Evolutionary conservation across 768 basidiomycete genomes (phyloP), one percentile per base, ranked within the genome.

Genomic region (Cyclocybe cylindracea): DNA sequence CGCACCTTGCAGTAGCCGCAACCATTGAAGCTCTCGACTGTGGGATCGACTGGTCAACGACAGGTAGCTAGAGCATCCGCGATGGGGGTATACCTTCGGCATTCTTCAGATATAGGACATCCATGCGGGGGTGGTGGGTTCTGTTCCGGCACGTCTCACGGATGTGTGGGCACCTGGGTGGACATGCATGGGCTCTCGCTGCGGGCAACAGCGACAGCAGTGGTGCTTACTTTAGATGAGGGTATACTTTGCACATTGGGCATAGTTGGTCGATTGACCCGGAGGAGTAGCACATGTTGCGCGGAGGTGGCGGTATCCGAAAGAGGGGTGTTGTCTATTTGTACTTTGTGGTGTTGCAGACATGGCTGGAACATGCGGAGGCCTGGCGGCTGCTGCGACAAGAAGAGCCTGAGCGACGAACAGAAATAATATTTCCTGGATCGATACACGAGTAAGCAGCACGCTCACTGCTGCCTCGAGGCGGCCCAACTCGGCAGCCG

Each of bases 1-100:
- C 69, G 39, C 53, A 91, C 91, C 85, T 92, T 94, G 86, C 91
- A 94, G 69, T 83, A 94, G 18, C 91, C 91, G 66, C 91, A 93
- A 44, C 89, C 89, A 61, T 87, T 90, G 76, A 91, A 91, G 34
- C 83, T 82, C 63, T 87, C 83, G 59, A 92, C 88, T 90, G 46
- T 19, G 38, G 35, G 18, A 37, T 35, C 37, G n/a, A 39, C 59
- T 61, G 48, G 59, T 48, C 51, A 41, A 50, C 10, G 36, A 38
- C 35, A 49, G 36, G 45, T 14, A 48, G n/a, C 42, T 46, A 24
- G 32, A 51, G 54, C 44, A 43, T 45, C 32, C 31, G 37, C 48
- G 52, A 51, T 54, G 42, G 60, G 49, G 56, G 71, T 72, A 55
- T 63, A 90, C 89, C 88, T 79, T 92, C 91, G n/a, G 91, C 89